phyloP scores from a whole-genome alignment of 805 yeast species.

The Komagataella pastoris region DNA sequence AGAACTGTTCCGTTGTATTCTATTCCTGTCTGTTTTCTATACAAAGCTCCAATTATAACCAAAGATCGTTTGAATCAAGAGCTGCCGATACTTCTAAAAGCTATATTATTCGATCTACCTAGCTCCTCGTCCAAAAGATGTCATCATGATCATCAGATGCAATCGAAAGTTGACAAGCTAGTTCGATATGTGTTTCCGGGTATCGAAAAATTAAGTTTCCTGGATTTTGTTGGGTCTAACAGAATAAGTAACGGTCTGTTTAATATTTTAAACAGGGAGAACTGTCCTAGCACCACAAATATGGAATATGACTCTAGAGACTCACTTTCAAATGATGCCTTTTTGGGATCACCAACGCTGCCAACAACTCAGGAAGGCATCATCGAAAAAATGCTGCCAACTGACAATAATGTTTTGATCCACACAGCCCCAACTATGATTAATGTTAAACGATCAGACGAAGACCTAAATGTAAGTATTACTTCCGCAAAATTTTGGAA shows the following conservation, averaged over 20 bases:
- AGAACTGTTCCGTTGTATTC: constrained; percentile 50
- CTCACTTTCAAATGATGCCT: background rate
- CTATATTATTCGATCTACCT: constrained; percentile 11
- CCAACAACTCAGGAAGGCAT: background rate
- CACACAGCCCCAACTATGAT: constrained; percentile 20
- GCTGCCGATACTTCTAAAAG: constrained; percentile 19
- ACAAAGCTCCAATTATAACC: constrained; percentile 19
- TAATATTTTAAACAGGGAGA: background rate
- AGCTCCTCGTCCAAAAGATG: background rate
- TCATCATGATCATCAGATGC: background rate
- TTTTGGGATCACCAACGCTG: constrained; percentile 5
- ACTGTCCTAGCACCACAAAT: background rate
- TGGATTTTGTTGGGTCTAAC: background rate
- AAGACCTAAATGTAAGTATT: constrained; percentile 30
- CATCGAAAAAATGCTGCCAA: background rate
- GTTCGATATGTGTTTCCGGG: background rate
- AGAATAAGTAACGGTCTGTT: background rate
- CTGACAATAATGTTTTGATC: constrained; percentile 11
- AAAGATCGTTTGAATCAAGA: constrained; percentile 8
- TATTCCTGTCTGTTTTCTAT: constrained; percentile 40
- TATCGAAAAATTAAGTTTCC: background rate
- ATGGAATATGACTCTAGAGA: background rate
- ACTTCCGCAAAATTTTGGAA: constrained; percentile 43
- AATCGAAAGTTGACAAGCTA: background rate
- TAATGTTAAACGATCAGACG: constrained; percentile 21